Evolutionary conservation across 257 asterid species (phyloP).

Genomic region (Cruciata laevipes): DNA sequence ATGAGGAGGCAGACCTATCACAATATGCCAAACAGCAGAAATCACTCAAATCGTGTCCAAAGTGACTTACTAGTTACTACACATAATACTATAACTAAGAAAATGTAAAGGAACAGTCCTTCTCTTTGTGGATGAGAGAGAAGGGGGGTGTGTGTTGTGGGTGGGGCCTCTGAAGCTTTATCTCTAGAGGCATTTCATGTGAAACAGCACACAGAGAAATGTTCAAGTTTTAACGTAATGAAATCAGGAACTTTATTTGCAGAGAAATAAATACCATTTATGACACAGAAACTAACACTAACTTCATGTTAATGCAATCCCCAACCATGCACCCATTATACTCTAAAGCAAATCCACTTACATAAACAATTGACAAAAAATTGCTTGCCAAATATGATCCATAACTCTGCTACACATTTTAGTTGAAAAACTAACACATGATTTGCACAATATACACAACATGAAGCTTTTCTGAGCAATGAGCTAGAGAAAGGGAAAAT

Average conservation of each 20-base stretch:
- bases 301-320: not conserved
- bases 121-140: too few species aligned
- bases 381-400: not conserved
- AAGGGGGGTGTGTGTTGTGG: not conserved
- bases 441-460: not conserved
- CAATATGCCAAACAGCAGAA: constrained; percentile 18
- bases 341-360: not conserved
- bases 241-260: too few species aligned
- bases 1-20: constrained; percentile 64
- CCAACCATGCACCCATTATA: not conserved
- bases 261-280: not conserved
- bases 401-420: not conserved
- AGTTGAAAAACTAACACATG: not conserved
- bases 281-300: not conserved
- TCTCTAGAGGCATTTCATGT: not conserved
- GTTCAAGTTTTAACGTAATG: too few species aligned
- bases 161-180: not conserved
- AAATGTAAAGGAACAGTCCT: too few species aligned
- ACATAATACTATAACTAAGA: constrained; percentile 6
- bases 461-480: not conserved
- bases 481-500: constrained; percentile 13
- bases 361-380: not conserved
- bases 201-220: not conserved
- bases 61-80: not conserved
- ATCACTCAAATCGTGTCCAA: not conserved